Evolutionary conservation across 768 basidiomycete genomes (phyloP), one percentile per base, ranked within the genome.

Genomic region (Lactifluus volemus): DNA sequence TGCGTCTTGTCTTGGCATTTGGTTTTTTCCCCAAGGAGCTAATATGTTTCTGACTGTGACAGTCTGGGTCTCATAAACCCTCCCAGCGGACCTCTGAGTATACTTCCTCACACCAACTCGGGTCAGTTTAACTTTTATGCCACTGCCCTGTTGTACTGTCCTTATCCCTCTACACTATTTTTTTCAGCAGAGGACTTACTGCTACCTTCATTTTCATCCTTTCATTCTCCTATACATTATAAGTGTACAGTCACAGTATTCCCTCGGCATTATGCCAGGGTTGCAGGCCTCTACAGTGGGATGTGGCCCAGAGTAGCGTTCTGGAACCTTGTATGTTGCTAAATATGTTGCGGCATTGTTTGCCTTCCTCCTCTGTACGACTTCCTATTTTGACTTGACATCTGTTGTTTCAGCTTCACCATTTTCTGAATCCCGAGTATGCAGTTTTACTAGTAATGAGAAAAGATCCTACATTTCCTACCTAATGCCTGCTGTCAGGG

Each of bases 41-140:
- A 36, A 60, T 52, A n/a, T 60, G 9, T 11, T 36, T 36, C 52
- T 19, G 41, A 29, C 14, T 36, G 36, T 17, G 53, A n/a, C 58
- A 76, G 77, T 78, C 70, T 78, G 77, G 77, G 77, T 77, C n/a
- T 74, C 76, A 32, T 78, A 73, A 73, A 4, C 44, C 50, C 10
- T 45, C 42, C n/a, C 2, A 39, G 15, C 12, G 41, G 14, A 8
- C 10, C 8, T 39, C 17, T 41, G 25, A 29, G 21, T 45, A 21
- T 30, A 29, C 32, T 36, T 3, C 5, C 8, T 6, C 30, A 32
- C 50, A 54, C 9, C 17, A 55, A 29, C 47, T 10, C 53, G 12
- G 3, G n/a, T 9, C n/a, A 12, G 11, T 12, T 12, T 25, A 4
- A 47, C 11, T 9, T 25, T 15, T 47, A 5, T 17, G 5, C 11